phyloP scores from a whole-genome alignment of 2,329 filamentous ascomycete species.

The Fusarium pseudoanthophilum region DNA sequence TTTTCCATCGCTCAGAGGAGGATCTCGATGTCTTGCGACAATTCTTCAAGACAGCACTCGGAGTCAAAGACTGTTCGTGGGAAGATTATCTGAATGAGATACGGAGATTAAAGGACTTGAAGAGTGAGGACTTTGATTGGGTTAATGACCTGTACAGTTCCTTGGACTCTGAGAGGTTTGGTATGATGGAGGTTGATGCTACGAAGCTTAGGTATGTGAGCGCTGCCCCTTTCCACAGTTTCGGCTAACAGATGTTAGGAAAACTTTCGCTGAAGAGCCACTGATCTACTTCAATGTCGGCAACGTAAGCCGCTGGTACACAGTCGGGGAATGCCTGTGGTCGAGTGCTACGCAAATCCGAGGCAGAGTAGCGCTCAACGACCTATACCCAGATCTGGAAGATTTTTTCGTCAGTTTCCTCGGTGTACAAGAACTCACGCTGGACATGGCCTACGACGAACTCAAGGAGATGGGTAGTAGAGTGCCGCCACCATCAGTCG shows the following conservation, averaged over 20 bases:
- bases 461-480: constrained; percentile 37
- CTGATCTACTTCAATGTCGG: constrained; percentile 23
- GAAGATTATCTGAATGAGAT: constrained; percentile 30
- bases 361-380: constrained; percentile 43
- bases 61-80: constrained; percentile 25
- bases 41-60: constrained; percentile 27
- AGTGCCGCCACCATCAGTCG: constrained; percentile 1
- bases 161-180: not conserved
- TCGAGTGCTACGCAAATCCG: constrained; percentile 45
- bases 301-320: constrained; percentile 43
- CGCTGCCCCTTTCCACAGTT: fast-evolving
- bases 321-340: constrained; percentile 48
- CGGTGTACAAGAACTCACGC: constrained; percentile 44
- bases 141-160: constrained; percentile 18
- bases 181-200: not conserved
- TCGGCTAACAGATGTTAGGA: constrained; percentile 1
- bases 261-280: constrained; percentile 13
- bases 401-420: constrained; percentile 47
- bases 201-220: constrained; percentile 10
- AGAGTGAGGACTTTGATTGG: constrained; percentile 30
- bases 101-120: constrained; percentile 10
- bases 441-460: constrained; percentile 48
- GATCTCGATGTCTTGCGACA: constrained; percentile 28
- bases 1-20: constrained; percentile 3
- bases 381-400: constrained; percentile 45